phyloP scores from a whole-genome alignment of 495 filamentous ascomycete species.

The Xylaria nigripes region DNA sequence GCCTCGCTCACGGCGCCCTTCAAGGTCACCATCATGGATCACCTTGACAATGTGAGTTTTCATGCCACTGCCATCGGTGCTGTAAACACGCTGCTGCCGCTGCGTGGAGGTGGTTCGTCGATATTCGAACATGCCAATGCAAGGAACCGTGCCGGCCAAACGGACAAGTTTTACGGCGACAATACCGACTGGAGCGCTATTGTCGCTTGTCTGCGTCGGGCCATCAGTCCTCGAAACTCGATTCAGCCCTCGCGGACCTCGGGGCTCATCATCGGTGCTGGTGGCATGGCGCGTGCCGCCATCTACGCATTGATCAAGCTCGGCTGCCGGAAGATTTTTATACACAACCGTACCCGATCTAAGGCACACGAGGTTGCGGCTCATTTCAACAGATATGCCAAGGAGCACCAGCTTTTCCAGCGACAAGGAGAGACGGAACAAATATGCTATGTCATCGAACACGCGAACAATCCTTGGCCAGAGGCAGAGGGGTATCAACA shows the following conservation, averaged over 20 bases:
- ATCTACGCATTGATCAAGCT: constrained; percentile 72
- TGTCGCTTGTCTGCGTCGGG: constrained; percentile 55
- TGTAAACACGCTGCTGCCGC: constrained; percentile 72
- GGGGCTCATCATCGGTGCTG: constrained; percentile 68
- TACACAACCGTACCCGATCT: constrained; percentile 59
- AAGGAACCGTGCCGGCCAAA: constrained; percentile 55
- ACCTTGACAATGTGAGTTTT: constrained; percentile 59
- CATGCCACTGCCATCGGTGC: constrained; percentile 76
- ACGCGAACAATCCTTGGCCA: constrained; percentile 58
- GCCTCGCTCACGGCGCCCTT: constrained; percentile 66
- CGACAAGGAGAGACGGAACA: constrained; percentile 38
- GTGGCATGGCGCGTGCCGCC: constrained; percentile 73
- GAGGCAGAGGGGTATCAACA: constrained; percentile 46
- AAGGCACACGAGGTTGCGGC: constrained; percentile 57
- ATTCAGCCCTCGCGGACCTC: constrained; percentile 59
- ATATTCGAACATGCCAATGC: constrained; percentile 60
- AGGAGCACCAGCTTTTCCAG: constrained; percentile 26
- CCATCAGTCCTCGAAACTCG: constrained; percentile 71
- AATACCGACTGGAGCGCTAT: constrained; percentile 84
- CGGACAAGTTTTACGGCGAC: constrained; percentile 66
- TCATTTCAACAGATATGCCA: constrained; percentile 57
- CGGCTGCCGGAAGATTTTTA: constrained; percentile 71
- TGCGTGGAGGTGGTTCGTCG: constrained; percentile 50
- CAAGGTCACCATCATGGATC: constrained; percentile 62
- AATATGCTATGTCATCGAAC: constrained; percentile 53